These are phyloP conservation scores for Postia placenta DNA, from an alignment of 768 basidiomycete genomes.

Conservation along the genomic window DNA sequence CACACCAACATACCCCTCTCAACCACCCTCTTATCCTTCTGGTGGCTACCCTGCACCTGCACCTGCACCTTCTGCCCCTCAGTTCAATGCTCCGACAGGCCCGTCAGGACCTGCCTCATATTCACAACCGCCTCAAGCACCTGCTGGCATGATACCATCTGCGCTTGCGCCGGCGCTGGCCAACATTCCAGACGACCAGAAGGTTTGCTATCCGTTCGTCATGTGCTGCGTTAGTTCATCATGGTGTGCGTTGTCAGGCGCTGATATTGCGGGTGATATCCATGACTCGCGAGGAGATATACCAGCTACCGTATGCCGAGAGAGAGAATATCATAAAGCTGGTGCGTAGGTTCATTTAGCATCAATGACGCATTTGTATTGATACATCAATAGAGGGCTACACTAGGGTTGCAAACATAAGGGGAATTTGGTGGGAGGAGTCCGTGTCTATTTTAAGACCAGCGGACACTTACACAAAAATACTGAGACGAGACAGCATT, in stretches of 20 bases:
- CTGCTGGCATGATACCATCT: slow-evolving; percentile 5
- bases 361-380: too few species aligned
- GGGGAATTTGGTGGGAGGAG: too few species aligned
- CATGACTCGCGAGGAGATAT: slow-evolving; percentile 84
- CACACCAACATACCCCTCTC: slow-evolving; percentile 17
- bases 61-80: slow-evolving; percentile 4
- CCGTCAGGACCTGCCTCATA: slow-evolving; percentile 5
- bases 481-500: too few species aligned
- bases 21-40: slow-evolving; percentile 3
- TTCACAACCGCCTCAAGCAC: slow-evolving; percentile 11
- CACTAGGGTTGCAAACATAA: slow-evolving; percentile 14
- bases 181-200: slow-evolving; percentile 63
- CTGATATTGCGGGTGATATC: slow-evolving; percentile 74
- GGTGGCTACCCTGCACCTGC: slow-evolving; percentile 6
- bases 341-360: too few species aligned
- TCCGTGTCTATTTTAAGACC: too few species aligned
- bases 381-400: slow-evolving; percentile 11
- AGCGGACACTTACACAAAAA: too few species aligned
- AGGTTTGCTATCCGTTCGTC: slow-evolving; percentile 31
- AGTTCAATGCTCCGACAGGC: slow-evolving; percentile 6
- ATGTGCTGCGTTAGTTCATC: background rate
- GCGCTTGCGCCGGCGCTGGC: slow-evolving; percentile 45
- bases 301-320: slow-evolving; percentile 65
- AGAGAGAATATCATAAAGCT: slow-evolving; percentile 76
- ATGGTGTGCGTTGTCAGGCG: slow-evolving; percentile 31